These are phyloP conservation scores for Phoma sp. DNA, from an alignment of 2,329 filamentous ascomycete genomes.

Conservation along the genomic window DNA sequence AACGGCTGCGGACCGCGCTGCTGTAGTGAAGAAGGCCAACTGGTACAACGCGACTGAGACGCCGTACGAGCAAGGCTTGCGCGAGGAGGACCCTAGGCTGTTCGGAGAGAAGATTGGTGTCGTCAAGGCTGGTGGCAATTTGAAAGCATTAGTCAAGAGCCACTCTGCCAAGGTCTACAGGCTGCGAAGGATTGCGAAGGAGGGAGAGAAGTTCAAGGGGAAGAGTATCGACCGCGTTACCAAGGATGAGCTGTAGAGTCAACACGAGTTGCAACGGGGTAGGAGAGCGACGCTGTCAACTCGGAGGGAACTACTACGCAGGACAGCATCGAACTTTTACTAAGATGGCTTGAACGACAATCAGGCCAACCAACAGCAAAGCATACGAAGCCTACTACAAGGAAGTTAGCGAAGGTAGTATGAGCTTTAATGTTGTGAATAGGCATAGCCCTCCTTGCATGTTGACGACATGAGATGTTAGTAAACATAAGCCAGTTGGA, in stretches of 20 bases:
- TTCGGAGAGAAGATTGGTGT: slow-evolving; percentile 34
- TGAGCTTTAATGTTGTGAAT: too few species aligned
- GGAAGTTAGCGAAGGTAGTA: too few species aligned
- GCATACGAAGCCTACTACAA: too few species aligned
- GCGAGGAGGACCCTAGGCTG: slow-evolving; percentile 23
- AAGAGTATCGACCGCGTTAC: slow-evolving; percentile 28
- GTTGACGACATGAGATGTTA: too few species aligned
- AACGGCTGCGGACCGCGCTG: slow-evolving; percentile 13
- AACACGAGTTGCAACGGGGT: too few species aligned
- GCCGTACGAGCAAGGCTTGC: slow-evolving; percentile 27
- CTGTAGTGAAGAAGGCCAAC: slow-evolving; percentile 22
- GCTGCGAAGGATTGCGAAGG: slow-evolving; percentile 24
- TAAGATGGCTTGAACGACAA: too few species aligned
- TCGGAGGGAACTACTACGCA: too few species aligned
- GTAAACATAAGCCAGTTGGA: too few species aligned
- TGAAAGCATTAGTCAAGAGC: slow-evolving; percentile 27
- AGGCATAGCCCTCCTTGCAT: too few species aligned
- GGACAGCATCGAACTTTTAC: too few species aligned
- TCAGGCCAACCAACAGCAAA: too few species aligned
- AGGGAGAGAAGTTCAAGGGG: slow-evolving; percentile 29
- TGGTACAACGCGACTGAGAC: slow-evolving; percentile 34
- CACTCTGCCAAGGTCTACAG: slow-evolving; percentile 30
- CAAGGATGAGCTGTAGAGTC: slow-evolving; percentile 24
- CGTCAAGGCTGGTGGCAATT: slow-evolving; percentile 24
- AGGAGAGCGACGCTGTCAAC: too few species aligned